Conservation (phyloP, 2,329 filamentous ascomycete species). For the Alternaria infectoria region DNA sequence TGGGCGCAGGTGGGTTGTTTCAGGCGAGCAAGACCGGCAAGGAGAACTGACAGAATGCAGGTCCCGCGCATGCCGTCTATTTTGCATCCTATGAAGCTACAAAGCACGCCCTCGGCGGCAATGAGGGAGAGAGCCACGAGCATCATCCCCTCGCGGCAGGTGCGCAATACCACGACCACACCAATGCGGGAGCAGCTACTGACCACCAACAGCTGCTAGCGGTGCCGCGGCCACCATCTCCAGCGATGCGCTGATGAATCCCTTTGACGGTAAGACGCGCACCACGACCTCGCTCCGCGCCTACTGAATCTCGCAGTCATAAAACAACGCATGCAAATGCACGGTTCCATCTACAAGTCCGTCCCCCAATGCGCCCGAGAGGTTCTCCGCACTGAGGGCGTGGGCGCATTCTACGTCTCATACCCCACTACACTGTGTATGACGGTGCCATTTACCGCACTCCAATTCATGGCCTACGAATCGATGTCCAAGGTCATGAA, state of each 20-base stretch:
- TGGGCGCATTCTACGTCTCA: slow-evolving; percentile 95
- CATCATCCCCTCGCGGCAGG: slow-evolving; percentile 94
- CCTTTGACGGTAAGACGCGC: slow-evolving; percentile 81
- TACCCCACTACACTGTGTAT: slow-evolving; percentile 98
- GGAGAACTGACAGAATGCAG: slow-evolving; percentile 57
- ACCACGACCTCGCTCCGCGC: neutral
- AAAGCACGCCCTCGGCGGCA: slow-evolving; percentile 94
- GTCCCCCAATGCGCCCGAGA: slow-evolving; percentile 86
- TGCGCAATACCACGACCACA: slow-evolving; percentile 51
- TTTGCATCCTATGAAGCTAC: slow-evolving; percentile 98
- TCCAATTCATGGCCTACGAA: slow-evolving; percentile 98
- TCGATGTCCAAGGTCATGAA: slow-evolving; percentile 95
- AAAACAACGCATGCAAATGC: slow-evolving; percentile 99
- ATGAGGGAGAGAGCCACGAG: slow-evolving; percentile 80
- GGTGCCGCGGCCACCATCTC: slow-evolving; percentile 95
- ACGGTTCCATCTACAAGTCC: slow-evolving; percentile 90
- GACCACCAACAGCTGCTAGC: slow-evolving; percentile 72
- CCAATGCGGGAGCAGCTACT: slow-evolving; percentile 33
- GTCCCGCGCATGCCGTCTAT: slow-evolving; percentile 95
- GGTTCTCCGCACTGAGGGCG: slow-evolving; percentile 85
- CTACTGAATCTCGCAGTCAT: slow-evolving; percentile 69
- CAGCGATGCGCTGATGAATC: slow-evolving; percentile 98
- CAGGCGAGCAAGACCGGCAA: neutral
- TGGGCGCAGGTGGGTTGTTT: slow-evolving; percentile 77
- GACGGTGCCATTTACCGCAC: slow-evolving; percentile 96